Base-by-base conservation (phyloP, 23 red algal species). In the Pyropia haitanensis region DNA sequence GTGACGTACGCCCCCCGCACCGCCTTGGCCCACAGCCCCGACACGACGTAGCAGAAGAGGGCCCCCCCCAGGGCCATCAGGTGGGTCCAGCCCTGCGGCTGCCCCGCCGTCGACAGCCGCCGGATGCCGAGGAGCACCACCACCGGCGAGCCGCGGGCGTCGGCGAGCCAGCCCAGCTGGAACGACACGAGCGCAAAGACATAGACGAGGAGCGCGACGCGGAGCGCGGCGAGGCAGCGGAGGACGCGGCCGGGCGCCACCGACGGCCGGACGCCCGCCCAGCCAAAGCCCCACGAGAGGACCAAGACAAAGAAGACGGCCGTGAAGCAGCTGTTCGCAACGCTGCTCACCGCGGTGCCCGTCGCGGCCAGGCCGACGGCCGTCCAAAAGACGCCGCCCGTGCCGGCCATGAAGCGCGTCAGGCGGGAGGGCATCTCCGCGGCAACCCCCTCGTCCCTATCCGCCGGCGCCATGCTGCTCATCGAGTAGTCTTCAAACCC, bases 341-440 rank as follows among this genome's bases (percentile, higher is more conserved):
- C 21, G 27, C 69, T 73, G 16, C 49, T 58, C 20, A 58, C 55
- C 16, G 46, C 32, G 4, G 56, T 28, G 53, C 48, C 69, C 3
- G 56, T 55, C 16, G 58, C 15, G 50, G 22, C 49, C 18, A 55
- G 55, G 15, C 51, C 51, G 6, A 56, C 48, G 22, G 51, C 46
- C 28, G 49, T 58, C 69, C 69, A 73, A 73, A 73, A 73, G 2
- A 73, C 29, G 16, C 69, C 69, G 25, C 50, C 69, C 10, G 28
- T 23, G 14, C 69, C 69, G 14, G 69, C 34, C 69, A 73, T 56
- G 21, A 58, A 73, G 14, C 49, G 49, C 4, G 53, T 58, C 7
- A 73, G 56, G 15, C 30, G 20, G 48, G 46, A 58, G 23, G 56
- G 20, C 48, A 13, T 22, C 21, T 56, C 27, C 7, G 22, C 3